These are phyloP conservation scores for Pichia sp. DNA, from an alignment of 1,139 yeast species.

Conservation along the genomic window DNA sequence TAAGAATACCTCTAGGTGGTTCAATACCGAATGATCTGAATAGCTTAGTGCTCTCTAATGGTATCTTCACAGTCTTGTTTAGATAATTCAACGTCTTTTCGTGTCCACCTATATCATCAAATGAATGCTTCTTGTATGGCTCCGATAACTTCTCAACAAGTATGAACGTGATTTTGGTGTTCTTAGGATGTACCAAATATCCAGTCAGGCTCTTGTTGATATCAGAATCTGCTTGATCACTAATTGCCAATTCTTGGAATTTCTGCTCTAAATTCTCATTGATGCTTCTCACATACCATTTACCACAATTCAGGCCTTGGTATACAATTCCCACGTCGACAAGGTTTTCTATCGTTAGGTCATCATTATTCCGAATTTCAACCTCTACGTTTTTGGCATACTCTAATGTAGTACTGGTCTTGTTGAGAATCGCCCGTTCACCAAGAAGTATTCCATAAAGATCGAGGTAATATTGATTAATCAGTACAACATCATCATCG, in stretches of 20 bases:
- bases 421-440: constrained; percentile 53
- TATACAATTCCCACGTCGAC: constrained; percentile 23
- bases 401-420: constrained; percentile 40
- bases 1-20: constrained; percentile 83
- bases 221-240: constrained; percentile 27
- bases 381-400: constrained; percentile 20
- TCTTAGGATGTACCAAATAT: constrained; percentile 19
- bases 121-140: constrained; percentile 32
- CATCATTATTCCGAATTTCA: neutral
- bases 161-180: constrained; percentile 31
- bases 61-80: constrained; percentile 67
- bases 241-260: constrained; percentile 27
- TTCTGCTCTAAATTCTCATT: constrained; percentile 24
- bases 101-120: constrained; percentile 64
- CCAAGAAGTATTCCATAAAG: constrained; percentile 62
- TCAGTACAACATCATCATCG: constrained; percentile 47
- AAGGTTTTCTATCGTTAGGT: constrained; percentile 17
- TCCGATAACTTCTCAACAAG: constrained; percentile 26
- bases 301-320: constrained; percentile 15
- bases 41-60: constrained; percentile 68
- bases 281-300: constrained; percentile 20
- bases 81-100: constrained; percentile 53
- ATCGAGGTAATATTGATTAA: constrained; percentile 43
- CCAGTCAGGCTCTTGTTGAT: constrained; percentile 6
- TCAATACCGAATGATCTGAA: constrained; percentile 81